A percentile compares a stretch with the other conserved stretches of the same genome.
Evolutionary conservation across 2,329 filamentous ascomycete genomes (phyloP).

Genomic region (Zasmidium angulare): DNA sequence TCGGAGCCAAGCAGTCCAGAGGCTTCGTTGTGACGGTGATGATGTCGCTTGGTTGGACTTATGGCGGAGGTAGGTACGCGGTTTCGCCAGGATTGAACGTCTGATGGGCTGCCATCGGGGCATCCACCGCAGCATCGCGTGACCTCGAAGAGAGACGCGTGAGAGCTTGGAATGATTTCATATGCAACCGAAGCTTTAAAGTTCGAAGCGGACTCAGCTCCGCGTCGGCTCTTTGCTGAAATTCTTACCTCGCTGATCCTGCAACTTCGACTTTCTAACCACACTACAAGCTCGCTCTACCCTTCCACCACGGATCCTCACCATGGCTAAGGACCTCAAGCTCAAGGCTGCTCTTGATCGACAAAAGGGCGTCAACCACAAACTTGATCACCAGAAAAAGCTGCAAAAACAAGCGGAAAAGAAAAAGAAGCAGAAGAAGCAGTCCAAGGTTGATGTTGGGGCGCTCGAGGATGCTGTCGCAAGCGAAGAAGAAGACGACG

Average conservation of each 20-base stretch:
- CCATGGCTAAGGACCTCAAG: constrained; percentile 55
- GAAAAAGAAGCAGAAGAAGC: constrained; percentile 40
- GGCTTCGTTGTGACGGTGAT: not conserved
- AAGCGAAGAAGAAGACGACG: constrained; percentile 26
- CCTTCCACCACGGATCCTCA: constrained; percentile 1
- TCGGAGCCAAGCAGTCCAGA: not conserved
- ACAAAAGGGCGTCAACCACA: constrained; percentile 65
- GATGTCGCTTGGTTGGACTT: not conserved
- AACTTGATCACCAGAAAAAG: constrained; percentile 62
- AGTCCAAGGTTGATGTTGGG: constrained; percentile 30
- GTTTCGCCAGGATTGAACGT: not conserved
- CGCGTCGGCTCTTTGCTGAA: not conserved
- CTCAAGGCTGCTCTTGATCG: constrained; percentile 59
- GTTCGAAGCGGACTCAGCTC: constrained; percentile 4
- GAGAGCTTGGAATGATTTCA: not conserved
- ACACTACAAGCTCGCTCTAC: not conserved
- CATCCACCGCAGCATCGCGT: constrained; percentile 9
- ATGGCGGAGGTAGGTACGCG: not conserved
- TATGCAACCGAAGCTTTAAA: constrained; percentile 4
- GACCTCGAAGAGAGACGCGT: not conserved
- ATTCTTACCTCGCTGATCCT: constrained; percentile 1
- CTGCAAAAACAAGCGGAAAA: constrained; percentile 57
- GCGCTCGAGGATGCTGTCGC: constrained; percentile 30
- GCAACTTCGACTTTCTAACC: not conserved
- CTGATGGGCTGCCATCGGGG: not conserved